Evolutionary conservation across 2,329 filamentous ascomycete species (phyloP).

Genomic region (Dothistroma pini): DNA sequence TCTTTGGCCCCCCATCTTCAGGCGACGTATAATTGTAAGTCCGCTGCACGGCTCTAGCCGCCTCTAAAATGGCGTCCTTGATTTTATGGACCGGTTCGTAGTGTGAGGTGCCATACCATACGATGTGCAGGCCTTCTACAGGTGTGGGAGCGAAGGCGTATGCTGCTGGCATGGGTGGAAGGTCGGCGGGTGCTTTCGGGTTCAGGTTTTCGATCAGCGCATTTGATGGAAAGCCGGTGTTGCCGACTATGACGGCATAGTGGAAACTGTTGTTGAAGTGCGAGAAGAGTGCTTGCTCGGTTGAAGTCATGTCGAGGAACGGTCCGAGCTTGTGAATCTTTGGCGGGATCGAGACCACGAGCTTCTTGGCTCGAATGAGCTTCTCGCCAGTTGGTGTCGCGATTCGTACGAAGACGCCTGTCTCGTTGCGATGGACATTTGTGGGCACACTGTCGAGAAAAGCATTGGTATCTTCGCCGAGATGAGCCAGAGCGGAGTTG

Average conservation of each 20-base stretch:
- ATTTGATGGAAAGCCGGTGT: background rate
- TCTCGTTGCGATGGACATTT: conserved; percentile 10
- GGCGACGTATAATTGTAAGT: conserved; percentile 2
- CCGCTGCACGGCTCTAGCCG: background rate
- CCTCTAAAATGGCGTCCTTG: background rate
- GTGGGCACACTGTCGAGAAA: conserved; percentile 29
- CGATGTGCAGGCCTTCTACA: background rate
- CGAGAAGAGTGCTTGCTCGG: background rate
- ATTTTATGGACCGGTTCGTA: background rate
- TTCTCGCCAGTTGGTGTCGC: conserved; percentile 30
- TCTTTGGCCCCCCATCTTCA: conserved; percentile 10
- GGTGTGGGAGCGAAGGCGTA: conserved; percentile 1
- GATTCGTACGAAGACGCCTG: conserved; percentile 30
- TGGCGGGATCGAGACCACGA: conserved; percentile 1
- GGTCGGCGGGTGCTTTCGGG: background rate
- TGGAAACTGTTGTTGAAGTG: conserved; percentile 7
- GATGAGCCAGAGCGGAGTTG: conserved; percentile 23
- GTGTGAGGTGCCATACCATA: background rate
- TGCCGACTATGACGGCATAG: background rate
- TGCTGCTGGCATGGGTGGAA: conserved; percentile 1
- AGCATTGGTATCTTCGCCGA: conserved; percentile 24
- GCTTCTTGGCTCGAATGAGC: conserved; percentile 32
- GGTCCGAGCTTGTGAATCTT: background rate
- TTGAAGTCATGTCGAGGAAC: background rate
- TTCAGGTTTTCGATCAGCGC: background rate